These are phyloP conservation scores for Coccomyxa subellipsoidea DNA, from an alignment of 163 green algal species.

Conservation along the genomic window DNA sequence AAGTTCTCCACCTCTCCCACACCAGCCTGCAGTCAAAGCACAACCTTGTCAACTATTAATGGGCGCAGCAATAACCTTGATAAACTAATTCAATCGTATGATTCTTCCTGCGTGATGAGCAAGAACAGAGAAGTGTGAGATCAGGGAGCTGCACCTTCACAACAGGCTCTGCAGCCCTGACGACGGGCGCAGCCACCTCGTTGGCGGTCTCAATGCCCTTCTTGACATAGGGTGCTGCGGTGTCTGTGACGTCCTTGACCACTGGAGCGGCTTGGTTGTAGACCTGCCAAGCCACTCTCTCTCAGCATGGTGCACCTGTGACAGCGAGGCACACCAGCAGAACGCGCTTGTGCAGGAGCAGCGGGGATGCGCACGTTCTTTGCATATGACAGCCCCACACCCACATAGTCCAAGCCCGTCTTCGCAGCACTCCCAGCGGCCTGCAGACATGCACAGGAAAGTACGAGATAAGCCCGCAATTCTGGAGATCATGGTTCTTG, in stretches of 20 bases:
- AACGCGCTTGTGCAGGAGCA: neutral
- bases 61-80: too few relatives aligned
- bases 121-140: neutral
- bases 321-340: neutral
- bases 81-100: too few relatives aligned
- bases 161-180: constrained; percentile 47
- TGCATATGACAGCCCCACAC: constrained; percentile 27
- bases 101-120: too few relatives aligned
- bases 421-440: constrained; percentile 59
- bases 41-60: too few relatives aligned
- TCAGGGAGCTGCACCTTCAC: constrained; percentile 40
- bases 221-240: constrained; percentile 56
- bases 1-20: constrained; percentile 34
- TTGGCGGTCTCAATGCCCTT: constrained; percentile 44
- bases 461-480: too few relatives aligned
- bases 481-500: too few relatives aligned
- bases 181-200: constrained; percentile 49
- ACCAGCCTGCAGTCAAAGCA: constrained; percentile 18
- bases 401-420: constrained; percentile 38
- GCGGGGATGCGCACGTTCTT: constrained; percentile 19
- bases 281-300: constrained; percentile 26
- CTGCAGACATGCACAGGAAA: constrained; percentile 34
- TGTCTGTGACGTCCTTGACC: constrained; percentile 57
- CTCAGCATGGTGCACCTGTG: neutral
- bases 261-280: constrained; percentile 59